Evolutionary conservation across 331 rosid genomes (phyloP), one percentile per base, ranked within the genome.

Genomic region (Erythrophleum ivorense): DNA sequence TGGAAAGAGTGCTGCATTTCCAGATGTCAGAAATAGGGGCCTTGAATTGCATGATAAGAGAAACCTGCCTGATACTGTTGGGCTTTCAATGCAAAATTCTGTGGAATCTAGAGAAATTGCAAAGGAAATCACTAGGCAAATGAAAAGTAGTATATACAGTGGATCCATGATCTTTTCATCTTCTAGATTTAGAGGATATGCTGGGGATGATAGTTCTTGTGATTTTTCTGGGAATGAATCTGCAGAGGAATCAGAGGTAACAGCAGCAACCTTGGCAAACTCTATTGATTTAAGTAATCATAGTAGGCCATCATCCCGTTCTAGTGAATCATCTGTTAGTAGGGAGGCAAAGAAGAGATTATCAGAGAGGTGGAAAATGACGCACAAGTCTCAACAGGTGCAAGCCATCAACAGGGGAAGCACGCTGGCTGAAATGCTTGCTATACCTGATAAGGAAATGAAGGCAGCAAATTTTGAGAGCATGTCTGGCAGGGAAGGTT

Each of bases 321-420:
- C 89, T 31, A 81, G 87, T 40, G 99, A 91, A 76, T 92, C 99
- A 43, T 91, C 94, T 43, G 91, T 96, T 66, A 87, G 91, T 84
- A 91, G 91, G 76, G 99, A 96, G 90, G 99, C 98, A 68, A 96
- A 93, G 91, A 90, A 89, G 87, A 93, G 99, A 85, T 88, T 96
- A 58, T 93, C 97, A 21, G 97, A 92, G 78, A 91, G 99, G 88
- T 96, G 99, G 99, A 92, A 85, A 72, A 82, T 91, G 86, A 71
- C 96, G 14, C 93, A 91, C 88, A 88, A 78, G 81, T 88, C 97
- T 38, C 90, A 84, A 70, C 90, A 91, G 81, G 79, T 72, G 81
- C 88, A 84, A 73, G 77, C 29, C 38, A 71, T 77, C 78, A 83
- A 90, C 77, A 87, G 94, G 86, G 89, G 99, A 76, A 92, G 88